Evolutionary conservation across 176 grass and related monocot species (phyloP).

Genomic region (Typha latifolia): DNA sequence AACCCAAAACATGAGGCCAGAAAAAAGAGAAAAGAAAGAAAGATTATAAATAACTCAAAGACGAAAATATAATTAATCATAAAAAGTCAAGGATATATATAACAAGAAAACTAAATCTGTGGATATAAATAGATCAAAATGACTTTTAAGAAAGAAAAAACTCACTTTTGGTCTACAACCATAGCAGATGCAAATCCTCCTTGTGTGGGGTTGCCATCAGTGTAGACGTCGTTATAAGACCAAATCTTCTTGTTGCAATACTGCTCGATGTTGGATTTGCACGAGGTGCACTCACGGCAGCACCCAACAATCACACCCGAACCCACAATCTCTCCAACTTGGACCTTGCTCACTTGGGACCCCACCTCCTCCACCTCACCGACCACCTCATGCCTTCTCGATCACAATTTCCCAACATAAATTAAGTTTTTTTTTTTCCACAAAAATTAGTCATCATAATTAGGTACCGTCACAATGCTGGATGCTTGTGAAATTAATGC

Average conservation of each 20-base stretch:
- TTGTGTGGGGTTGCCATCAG: slow-evolving; percentile 71
- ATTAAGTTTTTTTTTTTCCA: too few species aligned
- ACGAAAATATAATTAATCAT: too few species aligned
- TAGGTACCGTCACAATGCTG: too few species aligned
- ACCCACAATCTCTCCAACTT: slow-evolving; percentile 51
- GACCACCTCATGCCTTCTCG: slow-evolving; percentile 76
- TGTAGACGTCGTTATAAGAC: slow-evolving; percentile 95
- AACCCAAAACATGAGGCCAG: too few species aligned
- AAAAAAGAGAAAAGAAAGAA: too few species aligned
- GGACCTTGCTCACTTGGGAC: slow-evolving; percentile 39
- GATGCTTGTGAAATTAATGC: too few species aligned
- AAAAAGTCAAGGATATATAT: too few species aligned
- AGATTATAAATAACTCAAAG: too few species aligned
- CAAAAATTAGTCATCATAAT: not conserved
- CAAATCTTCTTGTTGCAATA: slow-evolving; percentile 94
- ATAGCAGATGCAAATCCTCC: slow-evolving; percentile 82
- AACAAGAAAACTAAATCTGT: too few species aligned
- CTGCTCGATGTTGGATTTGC: slow-evolving; percentile 79
- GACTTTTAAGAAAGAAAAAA: not conserved
- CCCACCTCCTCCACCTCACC: slow-evolving; percentile 86
- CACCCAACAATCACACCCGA: slow-evolving; percentile 67
- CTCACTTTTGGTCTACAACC: slow-evolving; percentile 93
- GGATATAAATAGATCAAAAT: too few species aligned
- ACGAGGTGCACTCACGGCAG: slow-evolving; percentile 67
- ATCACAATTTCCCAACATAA: not conserved